A percentile compares a stretch with the other conserved stretches of the same genome.
These are phyloP conservation scores for Simmondsia chinensis DNA, from an alignment of 148 eudicot genomes.

Conservation along the genomic window DNA sequence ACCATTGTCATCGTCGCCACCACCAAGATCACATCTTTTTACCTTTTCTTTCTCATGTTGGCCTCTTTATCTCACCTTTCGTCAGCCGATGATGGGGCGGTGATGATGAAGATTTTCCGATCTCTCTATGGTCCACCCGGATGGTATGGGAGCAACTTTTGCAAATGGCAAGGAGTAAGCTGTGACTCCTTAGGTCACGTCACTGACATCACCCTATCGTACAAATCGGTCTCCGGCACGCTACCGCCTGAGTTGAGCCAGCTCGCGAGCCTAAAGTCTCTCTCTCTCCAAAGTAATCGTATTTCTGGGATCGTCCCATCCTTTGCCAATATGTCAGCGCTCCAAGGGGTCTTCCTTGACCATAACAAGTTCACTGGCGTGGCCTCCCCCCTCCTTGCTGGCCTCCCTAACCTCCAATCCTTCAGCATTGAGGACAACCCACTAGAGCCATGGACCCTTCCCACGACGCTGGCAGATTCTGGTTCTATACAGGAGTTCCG, in stretches of 20 bases:
- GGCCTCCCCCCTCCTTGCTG: conserved; percentile 22
- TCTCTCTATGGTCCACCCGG: conserved; percentile 37
- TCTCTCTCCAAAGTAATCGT: conserved; percentile 42
- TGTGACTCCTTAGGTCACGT: conserved; percentile 35
- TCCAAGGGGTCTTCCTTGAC: conserved; percentile 31
- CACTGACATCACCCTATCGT: conserved; percentile 24
- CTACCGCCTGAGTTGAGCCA: conserved; percentile 30
- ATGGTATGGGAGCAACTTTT: conserved; percentile 35
- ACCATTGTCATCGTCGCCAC: conserved; percentile 5
- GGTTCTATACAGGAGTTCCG: conserved; percentile 19
- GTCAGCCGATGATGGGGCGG: conserved; percentile 28
- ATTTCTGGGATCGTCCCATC: conserved; percentile 50
- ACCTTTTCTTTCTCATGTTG: conserved; percentile 8
- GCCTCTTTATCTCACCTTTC: conserved; percentile 2
- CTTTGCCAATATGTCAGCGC: conserved; percentile 26
- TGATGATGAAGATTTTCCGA: conserved; percentile 27
- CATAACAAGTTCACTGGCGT: conserved; percentile 30
- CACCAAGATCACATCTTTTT: conserved; percentile 2
- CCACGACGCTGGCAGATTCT: conserved; percentile 19
- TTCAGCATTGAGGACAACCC: conserved; percentile 41
- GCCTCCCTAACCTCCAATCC: conserved; percentile 30
- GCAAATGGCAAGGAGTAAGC: conserved; percentile 40
- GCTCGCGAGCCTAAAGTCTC: conserved; percentile 30
- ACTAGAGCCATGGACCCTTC: conserved; percentile 35
- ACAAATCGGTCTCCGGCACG: conserved; percentile 29